Evolutionary conservation across 441 rosid species (phyloP).

Genomic region (Corymbia calophylla): DNA sequence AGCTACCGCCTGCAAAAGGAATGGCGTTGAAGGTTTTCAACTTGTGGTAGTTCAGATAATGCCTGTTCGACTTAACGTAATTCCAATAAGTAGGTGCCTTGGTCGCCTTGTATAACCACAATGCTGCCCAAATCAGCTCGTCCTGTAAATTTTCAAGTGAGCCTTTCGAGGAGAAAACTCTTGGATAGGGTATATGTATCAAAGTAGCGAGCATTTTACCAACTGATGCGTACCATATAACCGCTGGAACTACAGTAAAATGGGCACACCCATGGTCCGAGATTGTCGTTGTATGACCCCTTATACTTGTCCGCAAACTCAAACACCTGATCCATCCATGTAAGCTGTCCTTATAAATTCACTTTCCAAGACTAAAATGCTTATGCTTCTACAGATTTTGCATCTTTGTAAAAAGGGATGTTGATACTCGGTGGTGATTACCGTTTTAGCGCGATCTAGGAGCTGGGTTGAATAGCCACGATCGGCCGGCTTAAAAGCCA

Average conservation of each 20-base stretch:
- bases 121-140: constrained; percentile 34
- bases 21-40: not conserved
- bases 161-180: not conserved
- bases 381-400: not conserved
- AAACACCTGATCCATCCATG: constrained; percentile 12
- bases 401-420: not conserved
- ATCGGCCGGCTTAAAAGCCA: constrained; percentile 17
- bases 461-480: constrained; percentile 9
- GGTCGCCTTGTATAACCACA: constrained; percentile 29
- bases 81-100: constrained; percentile 8
- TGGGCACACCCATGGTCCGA: constrained; percentile 25
- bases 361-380: not conserved
- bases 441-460: constrained; percentile 19
- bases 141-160: constrained; percentile 8
- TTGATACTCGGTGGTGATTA: not conserved
- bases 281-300: constrained; percentile 24
- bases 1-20: not conserved
- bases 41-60: not conserved
- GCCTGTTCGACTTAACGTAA: constrained; percentile 5
- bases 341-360: not conserved
- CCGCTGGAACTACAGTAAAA: constrained; percentile 31
- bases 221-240: constrained; percentile 15
- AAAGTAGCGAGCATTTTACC: not conserved
- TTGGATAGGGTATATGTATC: not conserved
- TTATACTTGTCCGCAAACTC: constrained; percentile 21